These are phyloP conservation scores for Tanozyma kutaoensis DNA, from an alignment of 805 yeast genomes.

Conservation along the genomic window DNA sequence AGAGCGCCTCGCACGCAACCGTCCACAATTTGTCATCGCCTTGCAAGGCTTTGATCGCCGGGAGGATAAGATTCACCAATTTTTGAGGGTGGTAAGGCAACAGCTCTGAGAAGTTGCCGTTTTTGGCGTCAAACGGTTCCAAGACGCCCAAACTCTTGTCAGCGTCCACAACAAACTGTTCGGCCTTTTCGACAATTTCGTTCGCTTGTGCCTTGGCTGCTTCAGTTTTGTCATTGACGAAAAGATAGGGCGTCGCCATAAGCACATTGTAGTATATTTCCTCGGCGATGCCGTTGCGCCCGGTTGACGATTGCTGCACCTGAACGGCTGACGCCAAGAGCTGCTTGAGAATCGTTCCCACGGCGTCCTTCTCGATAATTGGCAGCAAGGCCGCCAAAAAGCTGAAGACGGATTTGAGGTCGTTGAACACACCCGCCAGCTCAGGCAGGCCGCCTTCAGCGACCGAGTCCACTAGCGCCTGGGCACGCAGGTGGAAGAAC, in stretches of 20 bases:
- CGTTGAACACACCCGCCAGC: constrained; percentile 49
- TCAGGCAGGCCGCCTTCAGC: constrained; percentile 1
- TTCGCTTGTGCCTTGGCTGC: constrained; percentile 21
- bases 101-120: constrained; percentile 11
- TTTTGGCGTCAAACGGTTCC: constrained; percentile 25
- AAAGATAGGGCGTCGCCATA: constrained; percentile 52
- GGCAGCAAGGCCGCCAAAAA: constrained; percentile 57
- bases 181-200: constrained; percentile 34
- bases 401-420: constrained; percentile 57
- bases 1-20: constrained; percentile 16
- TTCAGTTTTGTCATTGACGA: constrained; percentile 25
- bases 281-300: constrained; percentile 51
- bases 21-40: constrained; percentile 27
- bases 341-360: constrained; percentile 32
- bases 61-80: constrained; percentile 35
- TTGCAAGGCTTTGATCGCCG: constrained; percentile 28
- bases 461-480: constrained; percentile 33
- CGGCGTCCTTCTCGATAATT: constrained; percentile 35
- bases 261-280: constrained; percentile 51
- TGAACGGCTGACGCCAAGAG: constrained; percentile 44
- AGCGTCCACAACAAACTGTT: constrained; percentile 17
- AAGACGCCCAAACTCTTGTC: constrained; percentile 7
- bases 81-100: constrained; percentile 40
- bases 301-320: constrained; percentile 26
- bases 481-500: constrained; percentile 51